Evolutionary conservation across 805 yeast genomes (phyloP), one percentile per base, ranked within the genome.

Genomic region (Sungouiella thailandica): DNA sequence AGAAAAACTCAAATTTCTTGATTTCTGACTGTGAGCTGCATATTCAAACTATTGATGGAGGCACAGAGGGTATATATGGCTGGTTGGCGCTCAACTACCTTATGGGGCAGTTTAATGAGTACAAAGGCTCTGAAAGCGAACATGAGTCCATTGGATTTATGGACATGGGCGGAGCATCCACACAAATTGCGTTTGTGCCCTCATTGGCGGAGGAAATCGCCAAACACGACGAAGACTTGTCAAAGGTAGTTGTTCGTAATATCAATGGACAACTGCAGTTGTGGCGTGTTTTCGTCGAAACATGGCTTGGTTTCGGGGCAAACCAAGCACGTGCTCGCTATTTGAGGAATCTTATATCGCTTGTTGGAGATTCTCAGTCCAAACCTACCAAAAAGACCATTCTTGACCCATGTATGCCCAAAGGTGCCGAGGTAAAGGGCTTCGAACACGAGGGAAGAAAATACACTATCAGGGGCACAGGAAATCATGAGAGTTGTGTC

Each of bases 101-200:
- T 36, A 72, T 82, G 58, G 82, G 84, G 1, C 74, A 74, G 39
- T 64, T 84, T 31, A 68, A 80, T 40, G 55, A 70, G 34, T 74
- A 70, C 46, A 68, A 68, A 23, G 45, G 60, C 5, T 8, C 19
- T 5, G 35, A 42, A 2, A 55, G 53, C 8, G 45, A 30, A 3
- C 83, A 74, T 47, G 58, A 59, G n/a, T 78, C 95, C 0, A 80
- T 74, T 44, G 98, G 98, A 4, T 90, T 93, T 49, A 83, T 93
- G 90, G 98, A 93, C 57, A 93, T 93, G 98, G 98, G 98, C 11
- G 98, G 98, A 10, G 98, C 98, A 0, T 87, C 96, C 2, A 87
- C 96, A 0, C 98, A 93, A 53, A 76, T 93, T 15, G 95, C 97
- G 7, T 93, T 89, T 69, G 88, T 84, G 7, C 97, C 97, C 0